These are phyloP conservation scores for Suillus sp. DNA, from an alignment of 768 basidiomycete species.

Conservation along the genomic window DNA sequence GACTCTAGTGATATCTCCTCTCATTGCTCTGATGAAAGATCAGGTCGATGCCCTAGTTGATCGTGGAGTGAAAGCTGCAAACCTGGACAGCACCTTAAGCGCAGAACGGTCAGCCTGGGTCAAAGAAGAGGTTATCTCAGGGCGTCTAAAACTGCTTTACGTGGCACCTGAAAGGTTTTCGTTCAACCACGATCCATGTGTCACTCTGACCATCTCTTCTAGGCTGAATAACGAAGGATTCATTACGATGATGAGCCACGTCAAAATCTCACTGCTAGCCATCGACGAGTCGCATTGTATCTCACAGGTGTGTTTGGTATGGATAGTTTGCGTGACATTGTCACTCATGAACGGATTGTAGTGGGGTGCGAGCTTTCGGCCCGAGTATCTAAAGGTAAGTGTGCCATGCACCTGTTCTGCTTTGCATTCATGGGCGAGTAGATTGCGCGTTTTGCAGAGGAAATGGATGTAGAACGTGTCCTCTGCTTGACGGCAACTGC, in stretches of 20 bases:
- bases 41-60: constrained; percentile 39
- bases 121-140: constrained; percentile 38
- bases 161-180: constrained; percentile 46
- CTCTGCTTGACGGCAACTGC: constrained; percentile 51
- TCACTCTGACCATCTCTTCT: neutral
- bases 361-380: constrained; percentile 49
- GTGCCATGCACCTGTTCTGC: constrained; percentile 10
- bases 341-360: constrained; percentile 14
- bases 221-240: constrained; percentile 50
- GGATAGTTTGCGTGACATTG: neutral
- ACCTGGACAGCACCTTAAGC: constrained; percentile 41
- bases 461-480: constrained; percentile 46
- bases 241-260: constrained; percentile 43
- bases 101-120: constrained; percentile 35
- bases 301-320: constrained; percentile 35
- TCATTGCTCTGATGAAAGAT: constrained; percentile 41
- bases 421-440: constrained; percentile 30
- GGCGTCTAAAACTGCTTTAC: constrained; percentile 49
- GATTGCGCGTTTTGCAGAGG: constrained; percentile 49
- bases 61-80: constrained; percentile 40
- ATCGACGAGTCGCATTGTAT: constrained; percentile 55
- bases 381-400: constrained; percentile 33
- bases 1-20: constrained; percentile 41
- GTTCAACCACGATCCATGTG: neutral
- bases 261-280: constrained; percentile 48